Conservation (phyloP, 768 basidiomycete species). For the Calocybe gangraenosa region DNA sequence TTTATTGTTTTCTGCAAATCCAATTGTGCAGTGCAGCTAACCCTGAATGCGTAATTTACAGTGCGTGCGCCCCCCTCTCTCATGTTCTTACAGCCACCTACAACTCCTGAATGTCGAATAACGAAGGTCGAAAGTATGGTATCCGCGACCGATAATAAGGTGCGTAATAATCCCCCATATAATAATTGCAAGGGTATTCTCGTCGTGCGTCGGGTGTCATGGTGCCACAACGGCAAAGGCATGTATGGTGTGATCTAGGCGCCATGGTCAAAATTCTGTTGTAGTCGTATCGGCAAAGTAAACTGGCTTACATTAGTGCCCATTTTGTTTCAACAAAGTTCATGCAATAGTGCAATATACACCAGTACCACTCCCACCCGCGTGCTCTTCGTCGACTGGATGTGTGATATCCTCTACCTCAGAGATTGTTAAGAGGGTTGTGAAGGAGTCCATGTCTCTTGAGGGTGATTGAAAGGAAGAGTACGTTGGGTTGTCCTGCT, state of each 20-base stretch:
- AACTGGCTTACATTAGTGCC: neutral
- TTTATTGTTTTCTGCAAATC: conserved; percentile 6
- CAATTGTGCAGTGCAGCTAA: conserved; percentile 11
- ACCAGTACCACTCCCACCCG: neutral
- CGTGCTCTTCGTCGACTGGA: conserved; percentile 1
- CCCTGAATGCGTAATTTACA: conserved; percentile 1
- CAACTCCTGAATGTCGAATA: conserved; percentile 1
- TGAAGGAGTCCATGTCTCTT: conserved; percentile 11
- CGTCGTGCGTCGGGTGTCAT: conserved; percentile 2
- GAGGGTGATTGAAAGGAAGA: neutral
- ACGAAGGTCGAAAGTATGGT: conserved; percentile 4
- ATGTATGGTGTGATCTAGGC: neutral
- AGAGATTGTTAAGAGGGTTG: neutral
- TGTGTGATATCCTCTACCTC: conserved; percentile 4
- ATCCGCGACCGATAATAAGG: conserved; percentile 5
- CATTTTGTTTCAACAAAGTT: neutral
- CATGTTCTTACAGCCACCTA: neutral
- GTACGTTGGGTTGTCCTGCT: neutral
- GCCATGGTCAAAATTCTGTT: neutral
- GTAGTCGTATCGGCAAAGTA: neutral
- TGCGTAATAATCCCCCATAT: conserved; percentile 3
- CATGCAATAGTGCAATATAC: conserved; percentile 10
- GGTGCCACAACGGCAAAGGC: neutral
- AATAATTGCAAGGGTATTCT: neutral
- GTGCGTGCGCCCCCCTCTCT: neutral